Evolutionary conservation across 2,329 filamentous ascomycete species (phyloP).

Genomic region (Laburnicola sp.): DNA sequence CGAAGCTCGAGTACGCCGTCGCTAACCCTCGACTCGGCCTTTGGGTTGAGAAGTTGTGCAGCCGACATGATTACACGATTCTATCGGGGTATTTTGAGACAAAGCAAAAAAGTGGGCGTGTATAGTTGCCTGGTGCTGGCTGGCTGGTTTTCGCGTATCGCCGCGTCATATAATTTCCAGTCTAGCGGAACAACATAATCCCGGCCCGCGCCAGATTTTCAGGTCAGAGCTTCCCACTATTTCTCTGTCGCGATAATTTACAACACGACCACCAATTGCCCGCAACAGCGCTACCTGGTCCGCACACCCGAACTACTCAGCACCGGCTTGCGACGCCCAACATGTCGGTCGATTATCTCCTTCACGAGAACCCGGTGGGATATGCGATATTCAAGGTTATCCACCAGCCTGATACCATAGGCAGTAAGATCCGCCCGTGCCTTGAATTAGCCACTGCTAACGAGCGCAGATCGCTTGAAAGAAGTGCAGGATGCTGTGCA

Average conservation of each 20-base stretch:
- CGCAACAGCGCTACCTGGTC: too few relatives aligned
- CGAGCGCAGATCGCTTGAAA: slow-evolving; percentile 86
- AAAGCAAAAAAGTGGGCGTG: slow-evolving; percentile 17
- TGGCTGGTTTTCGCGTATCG: slow-evolving; percentile 28
- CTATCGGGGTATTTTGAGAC: slow-evolving; percentile 28
- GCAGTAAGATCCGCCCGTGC: too few relatives aligned
- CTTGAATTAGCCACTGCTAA: too few relatives aligned
- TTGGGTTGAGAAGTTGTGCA: slow-evolving; percentile 96
- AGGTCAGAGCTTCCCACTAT: too few relatives aligned
- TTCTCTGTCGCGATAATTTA: too few relatives aligned
- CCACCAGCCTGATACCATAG: slow-evolving; percentile 87
- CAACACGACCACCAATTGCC: slow-evolving; percentile 20
- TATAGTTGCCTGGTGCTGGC: slow-evolving; percentile 22
- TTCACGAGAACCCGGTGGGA: slow-evolving; percentile 92
- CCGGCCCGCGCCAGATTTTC: too few relatives aligned
- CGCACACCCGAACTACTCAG: too few relatives aligned
- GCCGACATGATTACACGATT: slow-evolving; percentile 73
- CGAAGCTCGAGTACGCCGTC: slow-evolving; percentile 16
- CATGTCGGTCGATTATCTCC: slow-evolving; percentile 82
- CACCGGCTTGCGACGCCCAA: too few relatives aligned
- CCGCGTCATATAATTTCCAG: slow-evolving; percentile 30
- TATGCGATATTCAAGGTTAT: slow-evolving; percentile 95
- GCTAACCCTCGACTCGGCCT: slow-evolving; percentile 93
- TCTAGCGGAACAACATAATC: too few relatives aligned
- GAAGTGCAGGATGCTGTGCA: slow-evolving; percentile 86